These are phyloP conservation scores for Trichophaea hybrida DNA, from an alignment of 2,329 filamentous ascomycete species.

Conservation along the genomic window DNA sequence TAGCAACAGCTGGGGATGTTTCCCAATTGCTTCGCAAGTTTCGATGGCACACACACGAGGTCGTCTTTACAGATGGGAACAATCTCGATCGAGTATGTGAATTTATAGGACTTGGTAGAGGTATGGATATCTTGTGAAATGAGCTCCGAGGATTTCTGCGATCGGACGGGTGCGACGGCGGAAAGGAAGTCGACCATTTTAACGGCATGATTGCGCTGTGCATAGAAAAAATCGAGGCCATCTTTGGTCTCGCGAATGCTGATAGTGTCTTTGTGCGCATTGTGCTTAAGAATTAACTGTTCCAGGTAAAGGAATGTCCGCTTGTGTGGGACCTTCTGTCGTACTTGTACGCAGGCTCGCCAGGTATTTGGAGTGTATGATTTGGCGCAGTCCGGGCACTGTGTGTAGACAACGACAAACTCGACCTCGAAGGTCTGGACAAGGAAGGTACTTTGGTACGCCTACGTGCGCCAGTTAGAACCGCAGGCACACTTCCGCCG, in stretches of 20 bases:
- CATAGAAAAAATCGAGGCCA: slow-evolving; percentile 91
- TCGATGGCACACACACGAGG: slow-evolving; percentile 80
- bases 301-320: slow-evolving; percentile 71
- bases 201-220: slow-evolving; percentile 76
- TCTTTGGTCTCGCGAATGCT: slow-evolving; percentile 97
- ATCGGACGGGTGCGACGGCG: slow-evolving; percentile 62
- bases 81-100: slow-evolving; percentile 75
- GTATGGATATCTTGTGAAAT: slow-evolving; percentile 92
- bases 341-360: slow-evolving; percentile 83
- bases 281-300: slow-evolving; percentile 89
- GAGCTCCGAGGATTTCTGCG: slow-evolving; percentile 78
- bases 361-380: slow-evolving; percentile 94
- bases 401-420: slow-evolving; percentile 78
- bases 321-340: slow-evolving; percentile 95
- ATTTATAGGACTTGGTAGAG: slow-evolving; percentile 83
- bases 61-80: slow-evolving; percentile 97
- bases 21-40: slow-evolving; percentile 70
- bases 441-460: slow-evolving; percentile 52
- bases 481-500: neutral
- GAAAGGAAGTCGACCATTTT: slow-evolving; percentile 83
- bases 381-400: slow-evolving; percentile 90
- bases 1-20: slow-evolving; percentile 76
- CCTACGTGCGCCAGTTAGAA: slow-evolving; percentile 41
- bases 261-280: slow-evolving; percentile 79
- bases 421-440: slow-evolving; percentile 94